A percentile compares a stretch with the other conserved stretches of the same genome.
Evolutionary conservation across 2,329 filamentous ascomycete genomes (phyloP).

Genomic region (Fusarium chuoi): DNA sequence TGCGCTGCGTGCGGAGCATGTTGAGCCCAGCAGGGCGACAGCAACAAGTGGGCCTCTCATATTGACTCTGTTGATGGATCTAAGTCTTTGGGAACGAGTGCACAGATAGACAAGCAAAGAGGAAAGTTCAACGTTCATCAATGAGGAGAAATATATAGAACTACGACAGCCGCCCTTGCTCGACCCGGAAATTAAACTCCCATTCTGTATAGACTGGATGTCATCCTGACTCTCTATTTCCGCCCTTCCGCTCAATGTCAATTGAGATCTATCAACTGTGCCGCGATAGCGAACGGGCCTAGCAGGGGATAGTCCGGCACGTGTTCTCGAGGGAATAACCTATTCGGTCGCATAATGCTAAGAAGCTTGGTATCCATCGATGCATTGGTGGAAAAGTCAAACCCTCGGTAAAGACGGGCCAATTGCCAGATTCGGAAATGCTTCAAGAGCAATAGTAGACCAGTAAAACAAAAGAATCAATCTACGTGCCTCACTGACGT

Average conservation of each 20-base stretch:
- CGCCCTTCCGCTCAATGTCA: neutral
- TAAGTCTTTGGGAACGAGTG: neutral
- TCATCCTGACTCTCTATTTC: neutral
- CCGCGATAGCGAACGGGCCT: neutral
- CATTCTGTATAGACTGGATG: neutral
- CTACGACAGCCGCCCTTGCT: neutral
- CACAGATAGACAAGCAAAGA: neutral
- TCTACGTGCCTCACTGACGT: neutral
- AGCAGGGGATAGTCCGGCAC: neutral
- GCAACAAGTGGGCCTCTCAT: neutral
- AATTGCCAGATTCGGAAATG: neutral
- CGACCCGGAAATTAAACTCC: neutral
- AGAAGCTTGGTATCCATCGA: neutral
- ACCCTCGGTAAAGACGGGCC: constrained; percentile 16
- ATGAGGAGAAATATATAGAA: neutral
- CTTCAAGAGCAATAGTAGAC: neutral
- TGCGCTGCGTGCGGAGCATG: neutral
- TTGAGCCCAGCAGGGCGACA: neutral
- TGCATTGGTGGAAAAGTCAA: constrained; percentile 17
- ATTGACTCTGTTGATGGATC: neutral
- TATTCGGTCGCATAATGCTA: constrained; percentile 16
- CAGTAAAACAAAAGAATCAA: neutral
- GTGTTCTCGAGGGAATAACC: constrained; percentile 8
- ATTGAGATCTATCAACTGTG: neutral
- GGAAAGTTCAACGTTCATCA: neutral